phyloP scores from a whole-genome alignment of 495 filamentous ascomycete genomes.

The Neurospora terricola region DNA sequence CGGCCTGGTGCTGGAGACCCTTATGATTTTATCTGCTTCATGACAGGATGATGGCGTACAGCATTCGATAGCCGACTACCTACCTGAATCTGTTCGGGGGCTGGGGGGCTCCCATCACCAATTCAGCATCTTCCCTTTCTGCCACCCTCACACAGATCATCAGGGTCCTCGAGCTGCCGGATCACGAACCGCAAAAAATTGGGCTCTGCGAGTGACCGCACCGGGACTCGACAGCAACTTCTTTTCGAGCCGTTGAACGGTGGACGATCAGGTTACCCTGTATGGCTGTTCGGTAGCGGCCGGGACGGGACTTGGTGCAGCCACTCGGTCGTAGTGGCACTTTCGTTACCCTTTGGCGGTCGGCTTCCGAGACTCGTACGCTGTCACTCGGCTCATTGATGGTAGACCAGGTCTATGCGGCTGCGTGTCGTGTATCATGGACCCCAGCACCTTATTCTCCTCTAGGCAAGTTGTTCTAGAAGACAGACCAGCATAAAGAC shows the following conservation, averaged over 20 bases:
- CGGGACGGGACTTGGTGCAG: slow-evolving; percentile 18
- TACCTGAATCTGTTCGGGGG: not conserved
- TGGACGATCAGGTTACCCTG: not conserved
- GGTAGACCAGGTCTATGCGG: not conserved
- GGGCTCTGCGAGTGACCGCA: not conserved
- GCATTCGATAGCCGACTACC: not conserved
- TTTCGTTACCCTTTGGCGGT: slow-evolving; percentile 3
- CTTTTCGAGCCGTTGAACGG: not conserved
- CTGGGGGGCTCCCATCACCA: not conserved
- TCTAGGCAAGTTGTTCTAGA: not conserved
- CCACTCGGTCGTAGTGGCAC: slow-evolving; percentile 12
- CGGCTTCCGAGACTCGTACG: not conserved
- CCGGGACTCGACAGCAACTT: not conserved
- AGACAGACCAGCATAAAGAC: not conserved
- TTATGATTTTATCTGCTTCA: not conserved
- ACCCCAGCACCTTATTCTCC: not conserved
- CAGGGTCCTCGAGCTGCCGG: not conserved
- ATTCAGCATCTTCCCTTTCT: not conserved
- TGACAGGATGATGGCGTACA: not conserved
- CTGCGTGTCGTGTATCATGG: not conserved
- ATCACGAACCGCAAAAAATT: not conserved
- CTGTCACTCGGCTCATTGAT: not conserved
- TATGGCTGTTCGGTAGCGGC: not conserved
- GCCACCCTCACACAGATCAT: not conserved
- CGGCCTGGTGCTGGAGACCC: not conserved